phyloP scores from a whole-genome alignment of 441 rosid genomes.

The Daphne laureola region DNA sequence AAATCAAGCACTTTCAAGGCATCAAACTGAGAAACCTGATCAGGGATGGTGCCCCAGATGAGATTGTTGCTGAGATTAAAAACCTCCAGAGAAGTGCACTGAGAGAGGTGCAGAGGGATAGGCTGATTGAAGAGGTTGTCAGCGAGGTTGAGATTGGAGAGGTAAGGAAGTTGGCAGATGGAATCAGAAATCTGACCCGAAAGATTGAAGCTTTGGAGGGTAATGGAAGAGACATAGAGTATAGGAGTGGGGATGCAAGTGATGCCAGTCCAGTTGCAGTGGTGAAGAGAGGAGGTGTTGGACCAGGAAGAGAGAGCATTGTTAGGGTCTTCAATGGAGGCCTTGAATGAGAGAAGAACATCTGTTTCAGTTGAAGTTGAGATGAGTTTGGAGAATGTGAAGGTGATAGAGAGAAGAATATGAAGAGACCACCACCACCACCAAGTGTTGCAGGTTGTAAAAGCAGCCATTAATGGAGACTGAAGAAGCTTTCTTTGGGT shows the following conservation, averaged over 20 bases:
- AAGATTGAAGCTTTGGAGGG: constrained; percentile 74
- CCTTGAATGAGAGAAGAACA: constrained; percentile 59
- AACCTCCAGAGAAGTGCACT: constrained; percentile 60
- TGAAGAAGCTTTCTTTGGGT: constrained; percentile 17
- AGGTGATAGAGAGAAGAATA: constrained; percentile 22
- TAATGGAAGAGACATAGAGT: constrained; percentile 51
- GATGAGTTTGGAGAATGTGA: constrained; percentile 32
- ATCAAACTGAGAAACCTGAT: constrained; percentile 65
- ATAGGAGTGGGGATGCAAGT: constrained; percentile 41
- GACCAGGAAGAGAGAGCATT: constrained; percentile 69
- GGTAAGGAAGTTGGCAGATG: constrained; percentile 47
- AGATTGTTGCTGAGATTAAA: constrained; percentile 80
- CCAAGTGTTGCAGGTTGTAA: constrained; percentile 14
- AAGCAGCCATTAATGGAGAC: constrained; percentile 60
- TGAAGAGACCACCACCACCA: too few species aligned
- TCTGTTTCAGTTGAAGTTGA: constrained; percentile 49
- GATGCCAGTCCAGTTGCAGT: constrained; percentile 89
- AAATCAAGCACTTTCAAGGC: constrained; percentile 63
- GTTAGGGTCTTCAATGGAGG: constrained; percentile 63
- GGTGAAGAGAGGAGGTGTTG: constrained; percentile 36
- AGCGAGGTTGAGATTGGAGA: constrained; percentile 68
- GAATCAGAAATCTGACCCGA: constrained; percentile 81
- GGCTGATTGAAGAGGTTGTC: constrained; percentile 74
- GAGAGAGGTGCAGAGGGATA: constrained; percentile 70
- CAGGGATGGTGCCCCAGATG: constrained; percentile 91